Evolutionary conservation across 78 protist species (phyloP), one percentile per base, ranked within the genome.

Genomic region (Isochrysis galbana): DNA sequence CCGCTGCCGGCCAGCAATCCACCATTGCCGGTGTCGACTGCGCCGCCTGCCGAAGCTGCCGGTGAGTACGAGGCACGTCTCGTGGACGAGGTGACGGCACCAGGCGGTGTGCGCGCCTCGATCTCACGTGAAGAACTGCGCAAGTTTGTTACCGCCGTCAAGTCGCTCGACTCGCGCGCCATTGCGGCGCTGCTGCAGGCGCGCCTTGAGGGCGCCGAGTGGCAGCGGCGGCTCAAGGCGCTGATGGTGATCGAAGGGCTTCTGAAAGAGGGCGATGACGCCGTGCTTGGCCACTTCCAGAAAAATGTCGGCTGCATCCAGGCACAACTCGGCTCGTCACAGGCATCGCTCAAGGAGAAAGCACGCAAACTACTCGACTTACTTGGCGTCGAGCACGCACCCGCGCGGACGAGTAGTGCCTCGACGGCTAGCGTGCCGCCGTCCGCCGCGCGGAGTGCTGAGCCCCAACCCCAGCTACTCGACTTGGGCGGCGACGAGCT

Each of bases 221-320:
- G 90, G 90, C 90, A 84, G 90, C 72, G 61, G 46, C 70, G 90
- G n/a, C 45, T 47, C 47, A 44, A 47, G 61, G 70, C 90, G 72
- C 90, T 84, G 34, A 22, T 5, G n/a, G 47, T 84, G 17, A 29
- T 84, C 72, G 90, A 84, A 39, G 90, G 44, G n/a, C 90, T 84
- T 32, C 2, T 47, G 74, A 84, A 84, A 70, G 88, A 39, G n/a
- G 48, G 5, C 29, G n/a, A 80, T 38, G 55, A 5, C 55, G 51
- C 0, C 47, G 88, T 80, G n/a, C 55, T 2, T 54, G 34, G 17
- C 55, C 23, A 44, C 54, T 80, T 80, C 54, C 21, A 17, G 47
- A 7, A 22, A 23, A 0, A 25, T 19, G 25, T 4, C 32, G 32
- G 3, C 36, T 1, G 19, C 22, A 0, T 80, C 19, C 55, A 23